Evolutionary conservation across 192 early-diverging fungal genomes (phyloP).

Genomic region (Gigaspora rosea): DNA sequence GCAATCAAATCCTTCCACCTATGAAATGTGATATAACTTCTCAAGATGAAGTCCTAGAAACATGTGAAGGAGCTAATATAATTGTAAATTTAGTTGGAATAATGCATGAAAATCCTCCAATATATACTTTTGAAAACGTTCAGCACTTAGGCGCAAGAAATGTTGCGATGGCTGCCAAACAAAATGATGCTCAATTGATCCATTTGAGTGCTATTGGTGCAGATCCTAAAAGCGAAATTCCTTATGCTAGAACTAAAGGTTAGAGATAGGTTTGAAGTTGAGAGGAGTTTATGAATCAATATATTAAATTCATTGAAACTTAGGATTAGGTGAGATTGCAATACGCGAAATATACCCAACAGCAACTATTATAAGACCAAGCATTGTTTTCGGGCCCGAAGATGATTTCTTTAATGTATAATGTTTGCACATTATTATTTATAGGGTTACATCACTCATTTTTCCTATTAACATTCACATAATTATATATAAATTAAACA

Average conservation of each 20-base stretch:
- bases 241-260: conserved; percentile 44
- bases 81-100: conserved; percentile 43
- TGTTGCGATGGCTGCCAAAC: conserved; percentile 33
- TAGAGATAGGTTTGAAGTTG: neutral
- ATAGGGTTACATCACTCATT: neutral
- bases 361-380: conserved; percentile 37
- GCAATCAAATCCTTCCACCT: conserved; percentile 20
- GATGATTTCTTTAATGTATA: conserved; percentile 42
- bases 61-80: conserved; percentile 33
- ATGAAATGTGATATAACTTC: conserved; percentile 32
- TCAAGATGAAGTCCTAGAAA: conserved; percentile 6
- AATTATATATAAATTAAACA: neutral
- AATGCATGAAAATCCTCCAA: conserved; percentile 38
- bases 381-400: conserved; percentile 40
- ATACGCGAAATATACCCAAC: conserved; percentile 33
- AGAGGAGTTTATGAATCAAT: neutral
- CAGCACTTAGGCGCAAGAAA: conserved; percentile 38
- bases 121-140: conserved; percentile 39
- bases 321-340: conserved; percentile 37
- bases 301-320: conserved; percentile 4
- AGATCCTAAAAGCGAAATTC: conserved; percentile 29
- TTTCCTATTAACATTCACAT: neutral
- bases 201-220: conserved; percentile 43
- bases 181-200: conserved; percentile 33
- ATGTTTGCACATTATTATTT: neutral